These are phyloP conservation scores for Talaromyces sp. DNA, from an alignment of 2,329 filamentous ascomycete genomes.

Conservation along the genomic window DNA sequence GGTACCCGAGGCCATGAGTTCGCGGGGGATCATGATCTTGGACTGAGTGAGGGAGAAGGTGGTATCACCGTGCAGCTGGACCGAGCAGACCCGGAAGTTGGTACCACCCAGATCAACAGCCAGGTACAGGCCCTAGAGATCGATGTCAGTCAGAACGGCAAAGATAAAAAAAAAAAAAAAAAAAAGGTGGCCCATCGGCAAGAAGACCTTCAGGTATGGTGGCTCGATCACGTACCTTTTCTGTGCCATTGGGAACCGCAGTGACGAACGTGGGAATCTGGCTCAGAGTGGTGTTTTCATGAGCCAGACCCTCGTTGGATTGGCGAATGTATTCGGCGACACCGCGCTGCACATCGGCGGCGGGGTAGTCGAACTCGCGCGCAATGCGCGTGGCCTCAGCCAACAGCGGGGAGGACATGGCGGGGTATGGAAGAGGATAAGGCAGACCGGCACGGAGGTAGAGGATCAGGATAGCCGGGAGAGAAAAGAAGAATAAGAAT, in stretches of 20 bases:
- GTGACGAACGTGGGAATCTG: constrained; percentile 99
- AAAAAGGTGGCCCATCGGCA: background rate
- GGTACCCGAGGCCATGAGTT: constrained; percentile 87
- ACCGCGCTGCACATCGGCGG: constrained; percentile 75
- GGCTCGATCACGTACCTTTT: constrained; percentile 79
- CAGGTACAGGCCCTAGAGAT: constrained; percentile 79
- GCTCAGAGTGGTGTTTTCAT: constrained; percentile 79
- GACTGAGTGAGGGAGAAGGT: constrained; percentile 92
- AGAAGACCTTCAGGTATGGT: background rate
- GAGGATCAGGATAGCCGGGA: constrained; percentile 1
- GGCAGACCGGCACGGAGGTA: constrained; percentile 1
- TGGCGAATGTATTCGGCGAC: constrained; percentile 85
- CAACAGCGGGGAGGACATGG: constrained; percentile 47
- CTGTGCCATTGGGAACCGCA: constrained; percentile 91
- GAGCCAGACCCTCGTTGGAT: constrained; percentile 81
- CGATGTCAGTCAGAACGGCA: too few species aligned
- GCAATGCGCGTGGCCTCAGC: constrained; percentile 79
- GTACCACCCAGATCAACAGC: constrained; percentile 97
- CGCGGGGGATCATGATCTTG: constrained; percentile 86
- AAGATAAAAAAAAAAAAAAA: constrained; percentile 1
- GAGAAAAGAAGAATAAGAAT: constrained; percentile 3
- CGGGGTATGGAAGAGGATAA: constrained; percentile 10
- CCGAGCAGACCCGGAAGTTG: constrained; percentile 97
- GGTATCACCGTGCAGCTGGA: constrained; percentile 88
- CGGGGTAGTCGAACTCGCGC: constrained; percentile 80